Evolutionary conservation across 495 filamentous ascomycete genomes (phyloP), one percentile per base, ranked within the genome.

Genomic region (Tuber microsphaerosporum): DNA sequence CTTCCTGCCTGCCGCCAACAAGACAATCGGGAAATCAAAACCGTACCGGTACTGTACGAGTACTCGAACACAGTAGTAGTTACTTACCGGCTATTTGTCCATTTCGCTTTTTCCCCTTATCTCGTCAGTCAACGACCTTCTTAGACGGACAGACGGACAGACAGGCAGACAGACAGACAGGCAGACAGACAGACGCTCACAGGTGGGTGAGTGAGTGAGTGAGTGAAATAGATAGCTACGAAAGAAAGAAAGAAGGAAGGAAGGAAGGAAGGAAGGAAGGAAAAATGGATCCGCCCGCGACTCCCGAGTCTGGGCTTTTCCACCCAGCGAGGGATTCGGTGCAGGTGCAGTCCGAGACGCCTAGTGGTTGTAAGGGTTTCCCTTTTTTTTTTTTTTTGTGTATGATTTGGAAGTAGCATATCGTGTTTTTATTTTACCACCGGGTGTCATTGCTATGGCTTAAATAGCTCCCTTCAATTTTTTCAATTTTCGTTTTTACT

Each of bases 281-380:
- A 79, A 79, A 78, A 73, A 69, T 70, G 17, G 77, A 79, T 39
- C 77, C 77, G 39, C 77, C 77, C 45, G 69, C 76, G 68, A 75
- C 77, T 22, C 77, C 77, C 31, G 77, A 76, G 56, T 73, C 77
- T 48, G 78, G 76, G 8, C 44, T 79, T n/a, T 79, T 79, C 34
- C 76, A 77, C 19, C 56, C 56, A n/a, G 56, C 56, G 3, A 65
- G 56, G 56, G 77, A 79, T 51, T 79, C 77, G 37, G 70, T 79
- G 41, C 77, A 79, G 34, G 77, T 77, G 70, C 77, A 65, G 71
- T 78, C 70, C 34, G 77, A 75, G 34, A 45, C 78, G 34, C 76
- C 61, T n/a, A 79, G 78, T 71, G 79, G 79, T 19, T 81, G 79
- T 81, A 77, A 77, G 79, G 81, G 61, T 61, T 70, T 70, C 43